Base-by-base conservation (phyloP, 768 basidiomycete species). In the Hemileccinum impolitum region DNA sequence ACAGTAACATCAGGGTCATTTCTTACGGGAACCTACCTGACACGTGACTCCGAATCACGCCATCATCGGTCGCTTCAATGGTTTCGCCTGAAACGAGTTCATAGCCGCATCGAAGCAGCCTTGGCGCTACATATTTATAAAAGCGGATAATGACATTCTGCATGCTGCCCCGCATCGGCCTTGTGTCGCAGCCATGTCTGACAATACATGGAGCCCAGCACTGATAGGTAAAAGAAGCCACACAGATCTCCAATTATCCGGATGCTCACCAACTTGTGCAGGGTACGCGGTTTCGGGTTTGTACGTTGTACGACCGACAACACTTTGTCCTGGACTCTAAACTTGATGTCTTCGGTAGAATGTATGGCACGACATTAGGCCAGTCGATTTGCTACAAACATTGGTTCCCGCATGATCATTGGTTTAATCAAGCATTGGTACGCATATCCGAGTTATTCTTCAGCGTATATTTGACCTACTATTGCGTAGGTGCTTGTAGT, bases 301-400 rank as follows among this genome's bases (percentile, higher is more conserved):
- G 55, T 56, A 39, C 10, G 48, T 48, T 14, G 17, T 19, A 26
- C 31, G n/a, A 26, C 14, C 21, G 35, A 21, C 12, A 19, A 9
- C 19, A 5, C 35, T n/a, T n/a, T 17, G 4, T 3, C 18, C 17
- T 3, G 23, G 23, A 9, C 28, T 8, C 9, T 10, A 5, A 13
- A n/a, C 35, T n/a, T 36, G 31, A 56, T 6, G 1, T 13, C 26
- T 43, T 7, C 9, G 7, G 23, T 11, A 55, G 53, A 1, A 30
- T 57, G 55, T 57, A 57, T 18, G 55, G 56, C 5, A 37, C 10
- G 4, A 57, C 54, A 13, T 15, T 56, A 37, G 54, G 46, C 4
- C 55, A 57, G 13, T 39, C 36, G 19, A 43, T 48, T 12, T 52
- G 36, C 12, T 57, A 57, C 14, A 0, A 9, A 2, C 10, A 13